These are phyloP conservation scores for Dipteronia dyeriana DNA, from an alignment of 345 rosid species.

Conservation along the genomic window DNA sequence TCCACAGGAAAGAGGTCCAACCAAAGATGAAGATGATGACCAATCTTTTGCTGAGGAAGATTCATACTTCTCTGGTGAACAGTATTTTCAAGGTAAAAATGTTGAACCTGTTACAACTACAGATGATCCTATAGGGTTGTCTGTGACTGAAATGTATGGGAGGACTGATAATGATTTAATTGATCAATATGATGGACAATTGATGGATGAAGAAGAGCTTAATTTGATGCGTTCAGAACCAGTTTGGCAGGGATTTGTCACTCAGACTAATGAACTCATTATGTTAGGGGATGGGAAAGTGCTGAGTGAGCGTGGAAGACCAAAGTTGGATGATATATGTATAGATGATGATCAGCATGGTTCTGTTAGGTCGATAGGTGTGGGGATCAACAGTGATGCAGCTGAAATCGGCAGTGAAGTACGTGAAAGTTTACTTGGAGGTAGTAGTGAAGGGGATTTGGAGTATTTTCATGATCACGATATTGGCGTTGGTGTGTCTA, in stretches of 20 bases:
- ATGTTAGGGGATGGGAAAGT: slow-evolving; percentile 60
- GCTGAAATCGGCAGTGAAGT: slow-evolving; percentile 94
- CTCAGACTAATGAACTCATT: slow-evolving; percentile 72
- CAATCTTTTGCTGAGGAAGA: slow-evolving; percentile 94
- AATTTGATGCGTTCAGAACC: slow-evolving; percentile 80
- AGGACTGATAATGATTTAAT: slow-evolving; percentile 60
- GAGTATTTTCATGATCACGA: slow-evolving; percentile 79
- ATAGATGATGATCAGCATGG: slow-evolving; percentile 86
- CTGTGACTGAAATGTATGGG: slow-evolving; percentile 64
- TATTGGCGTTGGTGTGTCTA: slow-evolving; percentile 52
- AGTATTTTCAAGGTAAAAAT: slow-evolving; percentile 61
- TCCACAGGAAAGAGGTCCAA: slow-evolving; percentile 69
- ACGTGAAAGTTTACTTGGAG: slow-evolving; percentile 89
- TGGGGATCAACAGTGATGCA: slow-evolving; percentile 89
- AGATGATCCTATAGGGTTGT: slow-evolving; percentile 76
- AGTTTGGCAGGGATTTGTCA: slow-evolving; percentile 96
- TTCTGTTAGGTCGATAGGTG: slow-evolving; percentile 96
- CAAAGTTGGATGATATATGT: slow-evolving; percentile 57
- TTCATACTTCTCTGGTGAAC: slow-evolving; percentile 94
- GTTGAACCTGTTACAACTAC: slow-evolving; percentile 61
- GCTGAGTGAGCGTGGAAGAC: slow-evolving; percentile 48
- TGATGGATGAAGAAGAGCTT: slow-evolving; percentile 86
- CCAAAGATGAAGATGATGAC: slow-evolving; percentile 86
- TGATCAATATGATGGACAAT: slow-evolving; percentile 74
- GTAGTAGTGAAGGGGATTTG: slow-evolving; percentile 87